Conservation (phyloP, 2,329 filamentous ascomycete genomes). For the Talaromyces amestolkiae region DNA sequence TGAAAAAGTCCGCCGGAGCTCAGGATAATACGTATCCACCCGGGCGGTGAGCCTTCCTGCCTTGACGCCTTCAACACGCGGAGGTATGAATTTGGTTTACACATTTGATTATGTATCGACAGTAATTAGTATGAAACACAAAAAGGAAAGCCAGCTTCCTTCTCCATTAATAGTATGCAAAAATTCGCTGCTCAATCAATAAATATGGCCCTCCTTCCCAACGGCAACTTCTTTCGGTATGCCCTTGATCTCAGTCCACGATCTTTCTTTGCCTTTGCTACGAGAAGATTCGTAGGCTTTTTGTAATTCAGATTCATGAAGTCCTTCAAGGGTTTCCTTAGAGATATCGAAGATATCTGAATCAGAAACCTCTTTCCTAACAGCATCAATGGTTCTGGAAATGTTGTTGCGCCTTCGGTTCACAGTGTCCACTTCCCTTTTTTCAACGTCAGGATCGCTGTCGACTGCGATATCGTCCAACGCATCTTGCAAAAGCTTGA, state of each 20-base stretch:
- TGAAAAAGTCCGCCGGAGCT: constrained; percentile 12
- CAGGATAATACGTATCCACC: background rate
- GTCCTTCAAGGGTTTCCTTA: constrained; percentile 26
- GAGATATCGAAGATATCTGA: constrained; percentile 85
- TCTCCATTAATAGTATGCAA: background rate
- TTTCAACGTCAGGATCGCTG: constrained; percentile 42
- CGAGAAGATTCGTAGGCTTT: constrained; percentile 15
- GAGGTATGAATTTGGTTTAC: background rate
- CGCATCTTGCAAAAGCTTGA: constrained; percentile 66
- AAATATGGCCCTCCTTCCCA: constrained; percentile 39
- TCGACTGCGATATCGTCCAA: constrained; percentile 53
- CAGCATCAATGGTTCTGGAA: constrained; percentile 69
- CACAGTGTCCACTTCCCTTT: constrained; percentile 43
- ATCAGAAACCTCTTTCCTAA: constrained; percentile 74
- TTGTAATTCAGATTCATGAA: constrained; percentile 17
- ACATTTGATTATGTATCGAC: background rate
- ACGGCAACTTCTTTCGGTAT: constrained; percentile 55
- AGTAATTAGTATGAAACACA: background rate
- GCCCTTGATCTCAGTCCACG: constrained; percentile 54
- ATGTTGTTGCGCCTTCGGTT: constrained; percentile 63
- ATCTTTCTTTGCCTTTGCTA: constrained; percentile 23
- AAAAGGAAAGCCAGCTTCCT: background rate
- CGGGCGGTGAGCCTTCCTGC: constrained; percentile 9
- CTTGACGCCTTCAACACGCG: constrained; percentile 1
- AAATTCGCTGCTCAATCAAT: constrained; percentile 23